Conservation (phyloP, 331 rosid species). For the Pyrus hybrid region DNA sequence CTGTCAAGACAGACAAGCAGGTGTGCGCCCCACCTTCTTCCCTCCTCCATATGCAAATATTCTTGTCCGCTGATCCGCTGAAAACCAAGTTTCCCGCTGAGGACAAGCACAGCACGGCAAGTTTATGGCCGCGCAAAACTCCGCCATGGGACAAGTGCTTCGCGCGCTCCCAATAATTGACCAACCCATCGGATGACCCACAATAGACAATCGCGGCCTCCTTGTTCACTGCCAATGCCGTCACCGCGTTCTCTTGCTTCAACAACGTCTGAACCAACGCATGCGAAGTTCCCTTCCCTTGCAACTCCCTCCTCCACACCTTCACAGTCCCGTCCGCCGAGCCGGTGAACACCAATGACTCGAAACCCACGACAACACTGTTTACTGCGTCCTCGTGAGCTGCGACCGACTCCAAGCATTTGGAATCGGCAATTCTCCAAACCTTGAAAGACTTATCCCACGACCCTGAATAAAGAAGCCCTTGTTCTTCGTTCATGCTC, state of each 20-base stretch:
- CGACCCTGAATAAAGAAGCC: constrained; percentile 59
- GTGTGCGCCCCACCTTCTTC: constrained; percentile 48
- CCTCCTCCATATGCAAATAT: constrained; percentile 75
- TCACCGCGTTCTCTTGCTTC: constrained; percentile 71
- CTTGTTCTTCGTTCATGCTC: constrained; percentile 55
- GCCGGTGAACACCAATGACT: constrained; percentile 49
- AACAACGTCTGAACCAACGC: constrained; percentile 43
- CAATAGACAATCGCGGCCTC: constrained; percentile 39
- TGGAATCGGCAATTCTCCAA: constrained; percentile 65
- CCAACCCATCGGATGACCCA: constrained; percentile 76
- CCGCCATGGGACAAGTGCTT: constrained; percentile 46
- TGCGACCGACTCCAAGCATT: constrained; percentile 55
- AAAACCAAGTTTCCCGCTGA: constrained; percentile 55
- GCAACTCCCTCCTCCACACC: constrained; percentile 51
- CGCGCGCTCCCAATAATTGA: constrained; percentile 61
- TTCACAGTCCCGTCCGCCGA: constrained; percentile 91
- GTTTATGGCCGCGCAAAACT: constrained; percentile 57
- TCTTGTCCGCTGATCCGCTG: constrained; percentile 85
- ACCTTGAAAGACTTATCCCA: constrained; percentile 87
- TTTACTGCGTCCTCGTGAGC: constrained; percentile 91
- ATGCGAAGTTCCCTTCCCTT: constrained; percentile 36
- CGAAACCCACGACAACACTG: constrained; percentile 44
- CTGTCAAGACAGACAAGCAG: constrained; percentile 62
- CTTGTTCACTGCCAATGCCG: constrained; percentile 59
- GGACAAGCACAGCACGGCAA: constrained; percentile 73